These are phyloP conservation scores for Podospora appendiculata DNA, from an alignment of 495 filamentous ascomycete genomes.

Conservation along the genomic window DNA sequence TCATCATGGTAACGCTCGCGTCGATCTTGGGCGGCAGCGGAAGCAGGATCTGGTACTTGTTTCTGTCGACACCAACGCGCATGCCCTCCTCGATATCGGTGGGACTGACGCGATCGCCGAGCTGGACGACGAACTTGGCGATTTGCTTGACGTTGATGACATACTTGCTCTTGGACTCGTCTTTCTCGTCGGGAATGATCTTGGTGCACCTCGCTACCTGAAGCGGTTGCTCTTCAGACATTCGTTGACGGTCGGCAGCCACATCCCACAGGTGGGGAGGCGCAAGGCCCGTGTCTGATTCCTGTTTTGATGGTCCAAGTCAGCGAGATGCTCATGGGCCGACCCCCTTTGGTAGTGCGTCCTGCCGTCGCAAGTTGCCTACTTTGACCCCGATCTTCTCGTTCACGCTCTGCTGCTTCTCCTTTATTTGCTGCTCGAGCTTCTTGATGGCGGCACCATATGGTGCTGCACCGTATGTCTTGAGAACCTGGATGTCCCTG, in stretches of 20 bases:
- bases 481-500: slow-evolving; percentile 97
- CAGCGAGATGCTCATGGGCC: neutral
- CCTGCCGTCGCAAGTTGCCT: neutral
- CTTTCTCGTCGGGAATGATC: slow-evolving; percentile 96
- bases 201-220: slow-evolving; percentile 98
- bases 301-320: slow-evolving; percentile 40
- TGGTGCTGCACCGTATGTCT: slow-evolving; percentile 96
- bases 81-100: slow-evolving; percentile 99
- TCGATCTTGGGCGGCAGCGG: slow-evolving; percentile 99
- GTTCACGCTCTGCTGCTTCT: slow-evolving; percentile 90
- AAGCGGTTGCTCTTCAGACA: slow-evolving; percentile 95
- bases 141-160: slow-evolving; percentile 99
- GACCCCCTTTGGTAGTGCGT: neutral
- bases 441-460: slow-evolving; percentile 89
- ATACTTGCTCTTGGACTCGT: slow-evolving; percentile 98
- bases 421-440: slow-evolving; percentile 97
- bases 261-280: slow-evolving; percentile 99
- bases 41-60: slow-evolving; percentile 97
- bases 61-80: slow-evolving; percentile 94
- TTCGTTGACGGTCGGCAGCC: slow-evolving; percentile 92
- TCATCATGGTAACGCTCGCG: slow-evolving; percentile 99
- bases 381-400: slow-evolving; percentile 83
- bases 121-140: slow-evolving; percentile 97
- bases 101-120: slow-evolving; percentile 92
- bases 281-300: slow-evolving; percentile 97